A percentile compares a stretch with the other conserved stretches of the same genome.
phyloP scores from a whole-genome alignment of 768 basidiomycete genomes.

The Russula virescens region DNA sequence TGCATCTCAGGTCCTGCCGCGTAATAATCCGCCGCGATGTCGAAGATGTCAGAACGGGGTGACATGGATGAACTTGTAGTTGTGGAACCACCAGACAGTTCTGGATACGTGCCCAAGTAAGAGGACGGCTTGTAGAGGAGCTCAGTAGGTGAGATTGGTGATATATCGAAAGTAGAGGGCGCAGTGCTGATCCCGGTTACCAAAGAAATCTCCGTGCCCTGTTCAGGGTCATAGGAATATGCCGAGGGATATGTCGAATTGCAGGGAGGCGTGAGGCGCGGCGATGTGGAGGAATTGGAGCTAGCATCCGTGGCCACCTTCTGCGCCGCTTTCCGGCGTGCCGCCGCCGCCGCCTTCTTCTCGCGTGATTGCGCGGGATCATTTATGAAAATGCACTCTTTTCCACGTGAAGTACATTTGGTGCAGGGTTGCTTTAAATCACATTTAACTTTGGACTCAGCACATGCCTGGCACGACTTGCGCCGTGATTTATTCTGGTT shows the following conservation, averaged over 20 bases:
- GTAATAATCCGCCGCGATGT: slow-evolving; percentile 20
- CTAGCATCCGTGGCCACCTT: slow-evolving; percentile 9
- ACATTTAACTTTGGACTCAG: slow-evolving; percentile 64
- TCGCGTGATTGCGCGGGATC: slow-evolving; percentile 23
- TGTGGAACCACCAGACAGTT: slow-evolving; percentile 17
- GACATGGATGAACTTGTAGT: slow-evolving; percentile 23
- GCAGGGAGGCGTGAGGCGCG: slow-evolving; percentile 12
- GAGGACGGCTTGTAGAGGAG: slow-evolving; percentile 13
- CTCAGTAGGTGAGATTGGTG: slow-evolving; percentile 16
- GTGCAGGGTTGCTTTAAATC: slow-evolving; percentile 57
- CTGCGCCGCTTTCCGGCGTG: slow-evolving; percentile 18
- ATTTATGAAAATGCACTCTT: slow-evolving; percentile 48
- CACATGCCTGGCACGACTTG: slow-evolving; percentile 62
- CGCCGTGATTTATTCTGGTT: slow-evolving; percentile 50
- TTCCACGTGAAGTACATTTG: slow-evolving; percentile 53
- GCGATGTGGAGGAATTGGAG: slow-evolving; percentile 18
- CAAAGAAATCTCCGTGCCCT: slow-evolving; percentile 14
- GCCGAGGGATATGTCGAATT: slow-evolving; percentile 7
- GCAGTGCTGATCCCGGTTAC: slow-evolving; percentile 3
- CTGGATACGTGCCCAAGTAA: slow-evolving; percentile 13
- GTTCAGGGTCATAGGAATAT: slow-evolving; percentile 10
- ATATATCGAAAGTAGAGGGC: slow-evolving; percentile 19
- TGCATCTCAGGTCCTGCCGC: slow-evolving; percentile 15
- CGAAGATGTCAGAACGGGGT: slow-evolving; percentile 23
- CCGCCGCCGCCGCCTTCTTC: slow-evolving; percentile 23